A percentile compares a stretch with the other conserved stretches of the same genome.
phyloP scores from a whole-genome alignment of 768 basidiomycete genomes.

The Boletellus sp. region DNA sequence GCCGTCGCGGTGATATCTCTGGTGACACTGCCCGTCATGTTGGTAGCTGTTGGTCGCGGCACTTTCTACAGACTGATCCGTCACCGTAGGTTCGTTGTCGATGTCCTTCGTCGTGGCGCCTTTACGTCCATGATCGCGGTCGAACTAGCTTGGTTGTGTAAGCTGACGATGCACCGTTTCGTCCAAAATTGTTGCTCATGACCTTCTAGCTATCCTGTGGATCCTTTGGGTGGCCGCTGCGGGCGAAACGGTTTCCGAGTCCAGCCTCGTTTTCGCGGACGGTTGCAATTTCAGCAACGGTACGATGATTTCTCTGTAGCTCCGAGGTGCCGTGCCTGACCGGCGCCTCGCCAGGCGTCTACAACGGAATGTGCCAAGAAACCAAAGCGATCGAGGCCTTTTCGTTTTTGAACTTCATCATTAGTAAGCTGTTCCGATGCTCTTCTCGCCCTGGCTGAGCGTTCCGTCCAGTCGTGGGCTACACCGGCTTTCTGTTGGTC shows the following conservation, averaged over 20 bases:
- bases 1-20: slow-evolving; percentile 28
- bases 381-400: slow-evolving; percentile 33
- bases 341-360: slow-evolving; percentile 7
- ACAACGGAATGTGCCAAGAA: slow-evolving; percentile 25
- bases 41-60: not conserved
- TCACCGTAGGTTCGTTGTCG: slow-evolving; percentile 32
- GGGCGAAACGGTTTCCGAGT: slow-evolving; percentile 20
- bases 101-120: slow-evolving; percentile 34
- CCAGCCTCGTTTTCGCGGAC: slow-evolving; percentile 1
- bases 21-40: slow-evolving; percentile 31
- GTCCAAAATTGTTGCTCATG: not conserved
- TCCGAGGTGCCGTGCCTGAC: not conserved
- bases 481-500: slow-evolving; percentile 23
- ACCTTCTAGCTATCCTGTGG: slow-evolving; percentile 29
- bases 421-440: slow-evolving; percentile 22
- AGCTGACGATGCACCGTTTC: slow-evolving; percentile 5
- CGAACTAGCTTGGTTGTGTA: slow-evolving; percentile 38
- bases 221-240: slow-evolving; percentile 40
- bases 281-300: slow-evolving; percentile 8
- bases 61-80: slow-evolving; percentile 1
- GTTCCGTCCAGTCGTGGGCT: slow-evolving; percentile 30
- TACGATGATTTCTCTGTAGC: slow-evolving; percentile 3
- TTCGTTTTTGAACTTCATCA: slow-evolving; percentile 35
- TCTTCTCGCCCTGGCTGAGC: not conserved
- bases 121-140: slow-evolving; percentile 37